These are phyloP conservation scores for Scheffersomyces stipitis DNA, from an alignment of 805 yeast species.

Conservation along the genomic window DNA sequence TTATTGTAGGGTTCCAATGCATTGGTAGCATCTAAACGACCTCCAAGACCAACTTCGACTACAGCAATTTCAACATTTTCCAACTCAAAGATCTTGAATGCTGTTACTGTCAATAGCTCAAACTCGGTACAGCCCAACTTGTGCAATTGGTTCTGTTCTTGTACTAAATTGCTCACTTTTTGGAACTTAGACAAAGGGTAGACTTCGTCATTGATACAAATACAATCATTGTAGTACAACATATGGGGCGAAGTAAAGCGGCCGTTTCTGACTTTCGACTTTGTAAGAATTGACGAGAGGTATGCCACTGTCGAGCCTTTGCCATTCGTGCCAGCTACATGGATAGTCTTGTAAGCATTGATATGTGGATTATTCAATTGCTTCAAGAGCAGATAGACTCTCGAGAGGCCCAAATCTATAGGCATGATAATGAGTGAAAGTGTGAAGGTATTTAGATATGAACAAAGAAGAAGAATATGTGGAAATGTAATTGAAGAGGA, in stretches of 20 bases:
- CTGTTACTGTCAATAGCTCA: slow-evolving; percentile 82
- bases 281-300: slow-evolving; percentile 60
- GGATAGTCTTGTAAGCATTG: slow-evolving; percentile 61
- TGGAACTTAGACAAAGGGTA: slow-evolving; percentile 49
- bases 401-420: slow-evolving; percentile 38
- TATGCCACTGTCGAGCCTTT: slow-evolving; percentile 93
- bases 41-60: slow-evolving; percentile 95
- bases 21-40: slow-evolving; percentile 86
- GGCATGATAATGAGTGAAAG: slow-evolving; percentile 30
- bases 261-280: slow-evolving; percentile 56
- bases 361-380: slow-evolving; percentile 70
- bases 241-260: slow-evolving; percentile 90
- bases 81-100: slow-evolving; percentile 69
- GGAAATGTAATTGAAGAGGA: too few relatives aligned
- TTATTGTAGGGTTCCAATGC: slow-evolving; percentile 40
- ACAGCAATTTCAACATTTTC: slow-evolving; percentile 70
- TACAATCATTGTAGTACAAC: slow-evolving; percentile 69
- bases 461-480: too few relatives aligned
- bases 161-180: slow-evolving; percentile 43
- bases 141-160: slow-evolving; percentile 34
- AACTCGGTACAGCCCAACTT: slow-evolving; percentile 78
- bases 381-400: slow-evolving; percentile 31
- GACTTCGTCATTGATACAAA: slow-evolving; percentile 61
- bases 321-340: slow-evolving; percentile 95
- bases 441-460: too few relatives aligned